Evolutionary conservation across 116 monocot species (phyloP), one percentile per base, ranked within the genome.

Genomic region (Iris pallida): DNA sequence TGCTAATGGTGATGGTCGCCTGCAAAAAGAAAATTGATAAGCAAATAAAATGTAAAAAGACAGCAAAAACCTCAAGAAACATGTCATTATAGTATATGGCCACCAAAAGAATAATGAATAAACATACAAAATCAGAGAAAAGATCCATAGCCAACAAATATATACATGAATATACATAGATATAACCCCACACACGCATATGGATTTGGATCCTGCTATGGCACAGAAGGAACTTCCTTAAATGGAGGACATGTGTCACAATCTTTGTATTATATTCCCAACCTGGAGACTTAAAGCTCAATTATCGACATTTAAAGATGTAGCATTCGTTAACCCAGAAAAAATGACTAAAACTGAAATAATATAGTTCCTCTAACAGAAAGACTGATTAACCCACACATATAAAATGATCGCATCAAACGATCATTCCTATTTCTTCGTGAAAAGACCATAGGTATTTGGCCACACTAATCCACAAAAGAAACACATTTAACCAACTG

Each of bases 1-100:
- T 42, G 83, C 47, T 55, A 85, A 65, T 42, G 84, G 88, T 19
- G 68, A 73, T 30, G 86, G 68, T 18, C 95, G 78, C 86, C 91
- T 95, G 81, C 65, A 79, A 73, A 66, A 60, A 18, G 12, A 52
- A 52, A 52, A 52, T 8, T 52, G 51, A 8, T 3, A 14, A 14
- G 14, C 14, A 52, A n/a, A 52, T 52, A 14, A 52, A 10, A 14
- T 10, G 2, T 10, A 52, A 52, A 10, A 52, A 8, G 6, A 52
- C 1, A 14, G 51, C 51, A 14, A 52, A 52, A 10, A 5, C 8
- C 51, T 52, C 2, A 10, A 8, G 14, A 52, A 10, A 52, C 51
- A 52, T 10, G 14, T 52, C 14, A 30, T 52, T 52, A 8, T 52
- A 52, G 14, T 10, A 52, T 52, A 52, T 14, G 14, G 14, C 14